A percentile compares a stretch with the other conserved stretches of the same genome.
phyloP scores from a whole-genome alignment of 176 grass and related monocot genomes.

The Juncus effusus region DNA sequence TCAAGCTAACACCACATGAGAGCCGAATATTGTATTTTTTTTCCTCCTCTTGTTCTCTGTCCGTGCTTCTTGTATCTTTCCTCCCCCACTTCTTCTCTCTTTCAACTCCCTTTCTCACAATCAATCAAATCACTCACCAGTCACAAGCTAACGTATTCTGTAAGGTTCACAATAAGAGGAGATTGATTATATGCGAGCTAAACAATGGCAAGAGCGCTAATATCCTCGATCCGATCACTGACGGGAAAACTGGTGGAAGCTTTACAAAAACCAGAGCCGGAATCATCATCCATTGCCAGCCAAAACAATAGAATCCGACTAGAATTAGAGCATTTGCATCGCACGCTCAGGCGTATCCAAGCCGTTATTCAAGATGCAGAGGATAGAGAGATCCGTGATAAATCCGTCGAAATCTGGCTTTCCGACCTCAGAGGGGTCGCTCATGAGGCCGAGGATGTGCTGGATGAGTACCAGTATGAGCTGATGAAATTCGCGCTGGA shows the following conservation, averaged over 20 bases:
- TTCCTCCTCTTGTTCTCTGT: too few relatives aligned
- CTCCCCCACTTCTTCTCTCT: too few relatives aligned
- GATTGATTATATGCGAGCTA: neutral
- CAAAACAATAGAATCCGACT: neutral
- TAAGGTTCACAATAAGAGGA: too few relatives aligned
- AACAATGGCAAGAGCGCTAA: neutral
- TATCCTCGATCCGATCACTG: neutral
- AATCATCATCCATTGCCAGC: neutral
- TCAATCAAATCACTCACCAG: too few relatives aligned
- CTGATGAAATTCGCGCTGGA: too few relatives aligned
- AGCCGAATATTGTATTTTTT: too few relatives aligned
- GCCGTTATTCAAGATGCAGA: slow-evolving; percentile 12
- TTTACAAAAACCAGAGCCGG: neutral
- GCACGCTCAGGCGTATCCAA: slow-evolving; percentile 21
- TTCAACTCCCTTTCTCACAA: too few relatives aligned
- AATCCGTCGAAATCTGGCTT: neutral
- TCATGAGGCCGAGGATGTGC: slow-evolving; percentile 18
- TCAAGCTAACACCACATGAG: too few relatives aligned
- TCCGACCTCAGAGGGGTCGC: slow-evolving; percentile 12
- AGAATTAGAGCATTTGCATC: slow-evolving; percentile 15
- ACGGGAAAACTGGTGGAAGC: neutral
- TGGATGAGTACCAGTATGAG: slow-evolving; percentile 19
- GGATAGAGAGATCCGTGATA: neutral
- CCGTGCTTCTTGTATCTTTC: too few relatives aligned
- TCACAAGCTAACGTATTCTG: too few relatives aligned